phyloP scores from a whole-genome alignment of 192 early-diverging fungal species.

The Diversispora epigaea region DNA sequence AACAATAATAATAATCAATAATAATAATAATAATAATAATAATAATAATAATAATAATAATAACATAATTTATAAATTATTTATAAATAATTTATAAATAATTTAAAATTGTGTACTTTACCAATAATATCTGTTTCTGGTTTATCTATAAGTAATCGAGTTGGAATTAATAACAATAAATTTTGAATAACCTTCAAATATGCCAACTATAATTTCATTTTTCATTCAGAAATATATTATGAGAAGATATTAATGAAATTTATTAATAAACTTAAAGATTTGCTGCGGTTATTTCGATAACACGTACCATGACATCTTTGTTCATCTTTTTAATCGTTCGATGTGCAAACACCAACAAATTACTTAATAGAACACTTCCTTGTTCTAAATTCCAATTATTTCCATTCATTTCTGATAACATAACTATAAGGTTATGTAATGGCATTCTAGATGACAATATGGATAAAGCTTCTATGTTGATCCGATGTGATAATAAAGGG shows the following conservation, averaged over 20 bases:
- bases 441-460: constrained; percentile 41
- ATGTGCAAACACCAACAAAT: constrained; percentile 44
- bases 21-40: no score
- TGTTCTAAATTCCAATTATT: constrained; percentile 20
- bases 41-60: no score
- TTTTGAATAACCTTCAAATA: constrained; percentile 41
- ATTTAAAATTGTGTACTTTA: constrained; percentile 17
- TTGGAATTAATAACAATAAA: constrained; percentile 26
- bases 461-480: constrained; percentile 43
- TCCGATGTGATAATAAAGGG: constrained; percentile 45
- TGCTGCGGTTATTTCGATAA: neutral
- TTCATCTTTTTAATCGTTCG: constrained; percentile 30
- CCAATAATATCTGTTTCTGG: neutral
- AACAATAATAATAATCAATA: no score
- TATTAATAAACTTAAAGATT: neutral
- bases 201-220: constrained; percentile 17
- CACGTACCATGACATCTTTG: constrained; percentile 37
- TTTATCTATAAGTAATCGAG: constrained; percentile 12
- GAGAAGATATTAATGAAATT: neutral
- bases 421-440: constrained; percentile 41
- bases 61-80: constrained; percentile 23
- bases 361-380: constrained; percentile 43
- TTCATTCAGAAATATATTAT: neutral
- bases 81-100: constrained; percentile 25
- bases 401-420: constrained; percentile 30